Evolutionary conservation across 1,284 basidiomycete genomes (phyloP).

Genomic region (Stygiomarasmius scandens): DNA sequence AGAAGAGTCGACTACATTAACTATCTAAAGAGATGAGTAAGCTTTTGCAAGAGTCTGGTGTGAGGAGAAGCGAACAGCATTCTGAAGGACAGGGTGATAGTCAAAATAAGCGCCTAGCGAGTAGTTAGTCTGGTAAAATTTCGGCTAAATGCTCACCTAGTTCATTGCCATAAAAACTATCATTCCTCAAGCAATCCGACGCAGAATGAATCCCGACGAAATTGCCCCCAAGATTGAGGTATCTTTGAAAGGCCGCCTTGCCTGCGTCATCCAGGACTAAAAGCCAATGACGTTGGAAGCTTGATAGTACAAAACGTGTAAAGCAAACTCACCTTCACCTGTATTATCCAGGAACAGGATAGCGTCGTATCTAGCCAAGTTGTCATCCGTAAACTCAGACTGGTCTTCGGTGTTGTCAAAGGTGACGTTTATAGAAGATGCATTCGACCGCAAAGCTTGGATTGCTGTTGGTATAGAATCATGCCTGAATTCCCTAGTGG

Average conservation of each 20-base stretch:
- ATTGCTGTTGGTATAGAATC: slow-evolving; percentile 79
- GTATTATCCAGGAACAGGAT: slow-evolving; percentile 75
- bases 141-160: slow-evolving; percentile 27
- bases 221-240: slow-evolving; percentile 71
- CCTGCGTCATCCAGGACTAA: slow-evolving; percentile 60
- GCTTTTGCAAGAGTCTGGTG: background rate
- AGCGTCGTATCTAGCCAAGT: slow-evolving; percentile 61
- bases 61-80: slow-evolving; percentile 48
- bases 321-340: slow-evolving; percentile 51
- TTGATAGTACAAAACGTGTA: background rate
- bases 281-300: background rate
- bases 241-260: slow-evolving; percentile 65
- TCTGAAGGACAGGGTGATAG: slow-evolving; percentile 71
- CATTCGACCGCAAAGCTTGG: slow-evolving; percentile 33
- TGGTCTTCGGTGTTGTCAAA: slow-evolving; percentile 73
- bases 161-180: slow-evolving; percentile 59
- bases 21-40: slow-evolving; percentile 45
- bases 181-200: slow-evolving; percentile 68
- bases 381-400: slow-evolving; percentile 57
- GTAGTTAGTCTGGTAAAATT: too few species aligned
- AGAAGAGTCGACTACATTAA: slow-evolving; percentile 59
- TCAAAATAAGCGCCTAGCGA: slow-evolving; percentile 67
- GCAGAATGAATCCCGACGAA: slow-evolving; percentile 64
- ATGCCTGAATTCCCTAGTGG: slow-evolving; percentile 61
- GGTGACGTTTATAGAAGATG: slow-evolving; percentile 45